phyloP scores from a whole-genome alignment of 2,329 filamentous ascomycete genomes.

The Cercospora sp. region DNA sequence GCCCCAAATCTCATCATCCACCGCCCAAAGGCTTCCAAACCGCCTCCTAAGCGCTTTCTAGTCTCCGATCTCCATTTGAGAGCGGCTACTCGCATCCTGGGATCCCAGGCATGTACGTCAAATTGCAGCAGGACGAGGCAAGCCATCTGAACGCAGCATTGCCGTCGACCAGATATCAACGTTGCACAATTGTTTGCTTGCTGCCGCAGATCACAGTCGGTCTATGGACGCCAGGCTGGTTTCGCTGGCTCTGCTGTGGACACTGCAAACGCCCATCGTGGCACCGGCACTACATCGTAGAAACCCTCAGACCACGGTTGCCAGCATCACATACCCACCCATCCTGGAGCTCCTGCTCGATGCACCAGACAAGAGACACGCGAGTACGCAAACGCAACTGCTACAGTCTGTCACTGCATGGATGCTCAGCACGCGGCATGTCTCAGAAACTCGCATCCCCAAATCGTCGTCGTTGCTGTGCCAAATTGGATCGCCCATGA shows the following conservation, averaged over 20 bases:
- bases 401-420: not conserved
- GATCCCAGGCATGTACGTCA: conserved; percentile 13
- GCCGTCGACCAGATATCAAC: conserved; percentile 18
- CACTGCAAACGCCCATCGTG: conserved; percentile 26
- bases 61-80: conserved; percentile 7
- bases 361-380: not conserved
- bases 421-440: not conserved
- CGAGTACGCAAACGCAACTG: not conserved
- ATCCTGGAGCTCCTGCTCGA: conserved; percentile 10
- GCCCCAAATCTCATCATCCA: conserved; percentile 20
- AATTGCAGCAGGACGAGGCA: conserved; percentile 23
- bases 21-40: conserved; percentile 14
- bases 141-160: conserved; percentile 21
- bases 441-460: not conserved
- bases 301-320: not conserved
- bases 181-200: conserved; percentile 31
- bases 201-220: conserved; percentile 21
- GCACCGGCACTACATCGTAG: conserved; percentile 17
- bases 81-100: conserved; percentile 12
- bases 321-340: conserved; percentile 4
- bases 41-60: conserved; percentile 20
- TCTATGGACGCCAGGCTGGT: conserved; percentile 14
- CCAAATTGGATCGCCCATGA: conserved; percentile 1
- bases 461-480: not conserved
- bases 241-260: conserved; percentile 18